phyloP scores from a whole-genome alignment of 306 rosid species.

The Vigna hirtella region DNA sequence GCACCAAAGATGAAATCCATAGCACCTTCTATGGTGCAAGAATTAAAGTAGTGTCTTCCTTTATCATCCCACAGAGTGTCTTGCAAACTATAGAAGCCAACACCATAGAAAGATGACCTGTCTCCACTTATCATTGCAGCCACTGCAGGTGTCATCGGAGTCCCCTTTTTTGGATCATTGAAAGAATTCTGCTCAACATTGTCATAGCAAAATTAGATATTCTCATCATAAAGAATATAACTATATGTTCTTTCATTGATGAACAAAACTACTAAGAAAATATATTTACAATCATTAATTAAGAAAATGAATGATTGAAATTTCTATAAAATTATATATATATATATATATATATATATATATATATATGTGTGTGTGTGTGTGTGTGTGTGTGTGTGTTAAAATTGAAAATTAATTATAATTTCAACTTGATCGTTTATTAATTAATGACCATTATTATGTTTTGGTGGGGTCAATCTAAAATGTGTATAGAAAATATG shows the following conservation, averaged over 20 bases:
- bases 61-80: conserved; percentile 85
- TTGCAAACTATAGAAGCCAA: conserved; percentile 79
- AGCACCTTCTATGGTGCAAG: conserved; percentile 80
- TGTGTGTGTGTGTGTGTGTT: too few relatives aligned
- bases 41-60: conserved; percentile 74
- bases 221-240: neutral
- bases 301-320: too few relatives aligned
- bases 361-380: too few relatives aligned
- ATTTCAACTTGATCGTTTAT: too few relatives aligned
- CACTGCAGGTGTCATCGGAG: conserved; percentile 54
- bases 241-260: too few relatives aligned
- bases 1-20: conserved; percentile 83
- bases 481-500: neutral
- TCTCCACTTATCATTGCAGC: conserved; percentile 76
- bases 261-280: too few relatives aligned
- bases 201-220: neutral
- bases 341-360: too few relatives aligned
- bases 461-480: too few relatives aligned
- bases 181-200: conserved; percentile 56
- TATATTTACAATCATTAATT: too few relatives aligned
- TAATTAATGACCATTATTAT: too few relatives aligned
- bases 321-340: too few relatives aligned
- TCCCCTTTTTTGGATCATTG: conserved; percentile 46
- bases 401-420: too few relatives aligned
- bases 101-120: conserved; percentile 51